These are phyloP conservation scores for Stylosanthes scabra DNA, from an alignment of 331 rosid species.

Conservation along the genomic window DNA sequence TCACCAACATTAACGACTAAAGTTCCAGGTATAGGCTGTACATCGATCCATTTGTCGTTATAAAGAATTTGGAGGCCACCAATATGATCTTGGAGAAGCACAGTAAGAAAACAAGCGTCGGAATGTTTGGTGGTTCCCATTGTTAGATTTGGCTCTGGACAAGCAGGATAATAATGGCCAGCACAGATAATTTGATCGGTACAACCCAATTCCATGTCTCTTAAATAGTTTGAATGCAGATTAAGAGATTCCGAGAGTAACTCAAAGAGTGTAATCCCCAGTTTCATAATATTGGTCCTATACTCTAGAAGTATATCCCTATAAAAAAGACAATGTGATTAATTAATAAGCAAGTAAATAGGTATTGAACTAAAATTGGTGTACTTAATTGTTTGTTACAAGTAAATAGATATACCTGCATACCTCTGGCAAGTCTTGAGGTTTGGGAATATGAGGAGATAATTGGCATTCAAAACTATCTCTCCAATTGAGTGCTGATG, in stretches of 20 bases:
- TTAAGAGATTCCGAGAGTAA: conserved; percentile 37
- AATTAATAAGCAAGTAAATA: background rate
- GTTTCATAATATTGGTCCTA: conserved; percentile 27
- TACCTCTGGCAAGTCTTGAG: conserved; percentile 23
- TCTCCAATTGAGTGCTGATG: conserved; percentile 42
- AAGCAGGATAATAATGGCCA: conserved; percentile 39
- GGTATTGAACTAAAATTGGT: too few species aligned
- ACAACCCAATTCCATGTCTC: conserved; percentile 21
- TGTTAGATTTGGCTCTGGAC: conserved; percentile 41
- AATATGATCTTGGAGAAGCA: conserved; percentile 42
- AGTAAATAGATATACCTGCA: conserved; percentile 33
- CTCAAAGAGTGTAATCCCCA: conserved; percentile 29
- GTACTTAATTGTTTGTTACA: too few species aligned
- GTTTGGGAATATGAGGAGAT: conserved; percentile 33
- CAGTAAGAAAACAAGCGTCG: conserved; percentile 36
- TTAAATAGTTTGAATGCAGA: conserved; percentile 23
- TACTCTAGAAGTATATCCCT: conserved; percentile 36
- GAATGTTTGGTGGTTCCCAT: conserved; percentile 33
- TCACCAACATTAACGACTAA: conserved; percentile 36
- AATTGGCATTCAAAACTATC: conserved; percentile 20
- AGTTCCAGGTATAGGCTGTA: conserved; percentile 27
- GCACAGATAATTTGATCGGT: background rate
- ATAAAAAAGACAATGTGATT: background rate
- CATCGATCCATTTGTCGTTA: conserved; percentile 32
- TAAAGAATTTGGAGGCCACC: conserved; percentile 40